Base-by-base conservation (phyloP, 1,139 yeast genomes). In the Wickerhamomyces sp. region DNA sequence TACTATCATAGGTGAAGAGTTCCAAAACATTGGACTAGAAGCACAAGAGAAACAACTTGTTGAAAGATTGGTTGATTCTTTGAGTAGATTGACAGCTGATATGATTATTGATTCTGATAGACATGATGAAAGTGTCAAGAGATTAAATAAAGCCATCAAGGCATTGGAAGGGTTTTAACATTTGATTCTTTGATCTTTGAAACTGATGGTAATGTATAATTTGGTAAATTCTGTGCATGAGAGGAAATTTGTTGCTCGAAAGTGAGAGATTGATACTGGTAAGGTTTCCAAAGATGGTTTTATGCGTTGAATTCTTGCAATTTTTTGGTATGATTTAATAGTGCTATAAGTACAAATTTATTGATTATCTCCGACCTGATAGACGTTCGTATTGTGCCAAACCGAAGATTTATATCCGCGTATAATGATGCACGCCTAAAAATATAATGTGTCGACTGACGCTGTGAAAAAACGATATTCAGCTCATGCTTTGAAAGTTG, bases 11-110 rank as follows among this genome's bases (percentile, higher is more conserved):
- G 62, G 62, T 6, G 60, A 57, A 56, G 94, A 87, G 55, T 85
- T 90, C 59, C 79, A 82, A 42, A 80, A 79, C 47, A 67, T 90
- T 50, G 87, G 86, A 41, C 72, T 90, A 50, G 91, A 94, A 4
- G 67, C 76, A 0, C 83, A 83, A 51, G 96, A 90, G 61, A 85
- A 86, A 54, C 84, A 80, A 54, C 71, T 90, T 44, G 73, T 91
- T 43, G 96, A 90, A 61, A 83, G 88, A 64, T 79, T 91, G 41
- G 86, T 91, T 6, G 95, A 89, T 58, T 84, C 95, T 2, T 70
- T 91, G 47, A 84, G 94, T 26, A 73, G 94, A 56, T 74, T 91
- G 50, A 88, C 95, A 5, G 87, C 91, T 47, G 96, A 90, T 61
- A 90, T 91, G 87, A 84, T 88, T 45, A 65, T 87, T 45, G 96